Conservation (phyloP, 441 rosid genomes). For the Mallotus japonicus region DNA sequence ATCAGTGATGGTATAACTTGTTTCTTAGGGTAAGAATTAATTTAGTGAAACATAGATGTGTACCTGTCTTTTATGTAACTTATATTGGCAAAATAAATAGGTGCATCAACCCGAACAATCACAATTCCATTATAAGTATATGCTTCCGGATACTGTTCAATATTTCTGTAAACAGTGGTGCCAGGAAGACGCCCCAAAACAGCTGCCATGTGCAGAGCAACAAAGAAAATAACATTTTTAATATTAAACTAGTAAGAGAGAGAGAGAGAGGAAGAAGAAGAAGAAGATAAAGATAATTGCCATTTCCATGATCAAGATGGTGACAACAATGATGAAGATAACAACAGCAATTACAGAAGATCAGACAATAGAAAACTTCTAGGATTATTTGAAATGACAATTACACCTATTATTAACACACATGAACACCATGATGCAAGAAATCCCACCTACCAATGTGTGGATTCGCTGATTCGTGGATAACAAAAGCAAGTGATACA, state of each 20-base stretch:
- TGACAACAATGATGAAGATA: neutral
- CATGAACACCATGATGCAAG: slow-evolving; percentile 9
- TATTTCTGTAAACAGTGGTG: slow-evolving; percentile 90
- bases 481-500: slow-evolving; percentile 90
- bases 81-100: slow-evolving; percentile 94
- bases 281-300: neutral
- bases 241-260: neutral
- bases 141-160: slow-evolving; percentile 89
- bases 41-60: slow-evolving; percentile 13
- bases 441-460: slow-evolving; percentile 68
- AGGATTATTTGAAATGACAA: neutral
- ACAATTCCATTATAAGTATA: slow-evolving; percentile 94
- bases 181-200: slow-evolving; percentile 99
- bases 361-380: neutral
- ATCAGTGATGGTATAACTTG: slow-evolving; percentile 7
- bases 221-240: neutral
- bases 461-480: slow-evolving; percentile 98
- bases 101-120: slow-evolving; percentile 86
- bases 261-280: too few species aligned
- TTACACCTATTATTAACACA: neutral
- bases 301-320: neutral
- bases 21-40: neutral
- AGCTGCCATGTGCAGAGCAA: slow-evolving; percentile 48
- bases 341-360: neutral
- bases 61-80: slow-evolving; percentile 92